A percentile compares a stretch with the other conserved stretches of the same genome.
Evolutionary conservation across 352 stramenopile species (phyloP).

Genomic region (Phytophthora fragariae): DNA sequence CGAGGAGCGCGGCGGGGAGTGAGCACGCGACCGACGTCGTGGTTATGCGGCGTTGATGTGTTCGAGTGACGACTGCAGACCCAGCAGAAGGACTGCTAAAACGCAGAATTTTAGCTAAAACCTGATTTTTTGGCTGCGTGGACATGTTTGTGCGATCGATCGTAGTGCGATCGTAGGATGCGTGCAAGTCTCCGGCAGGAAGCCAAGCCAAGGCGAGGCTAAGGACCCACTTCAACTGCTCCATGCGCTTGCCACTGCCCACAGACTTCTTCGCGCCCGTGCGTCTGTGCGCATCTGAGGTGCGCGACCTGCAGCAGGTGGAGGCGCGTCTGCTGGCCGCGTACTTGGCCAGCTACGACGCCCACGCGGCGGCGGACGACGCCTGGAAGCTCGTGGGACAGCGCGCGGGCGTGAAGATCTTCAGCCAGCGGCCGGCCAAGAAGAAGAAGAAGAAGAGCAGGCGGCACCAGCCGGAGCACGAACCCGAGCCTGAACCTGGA

Average conservation of each 20-base stretch:
- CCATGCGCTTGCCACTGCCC: conserved; percentile 57
- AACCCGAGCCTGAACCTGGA: background rate
- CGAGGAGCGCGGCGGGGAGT: background rate
- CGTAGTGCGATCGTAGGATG: too few species aligned
- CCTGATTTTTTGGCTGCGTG: too few species aligned
- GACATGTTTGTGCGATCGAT: too few species aligned
- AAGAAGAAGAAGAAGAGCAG: conserved; percentile 11
- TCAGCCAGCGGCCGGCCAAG: conserved; percentile 37
- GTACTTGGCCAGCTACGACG: conserved; percentile 67
- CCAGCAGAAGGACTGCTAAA: too few species aligned
- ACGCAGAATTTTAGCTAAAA: too few species aligned
- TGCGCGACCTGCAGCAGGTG: conserved; percentile 51
- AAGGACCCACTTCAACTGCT: conserved; percentile 25
- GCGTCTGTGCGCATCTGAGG: conserved; percentile 48
- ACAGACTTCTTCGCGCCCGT: conserved; percentile 61
- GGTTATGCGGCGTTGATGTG: conserved; percentile 23
- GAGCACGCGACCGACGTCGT: conserved; percentile 14
- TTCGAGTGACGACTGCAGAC: conserved; percentile 15
- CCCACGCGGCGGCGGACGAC: conserved; percentile 23
- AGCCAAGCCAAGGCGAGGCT: too few species aligned
- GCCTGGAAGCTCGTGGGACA: conserved; percentile 62
- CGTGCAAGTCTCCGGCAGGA: too few species aligned
- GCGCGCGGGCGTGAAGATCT: conserved; percentile 59
- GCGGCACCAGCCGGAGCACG: background rate
- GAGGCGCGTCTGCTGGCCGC: conserved; percentile 54